Base-by-base conservation (phyloP, 352 stramenopile species). In the Aphanomyces euteiches region DNA sequence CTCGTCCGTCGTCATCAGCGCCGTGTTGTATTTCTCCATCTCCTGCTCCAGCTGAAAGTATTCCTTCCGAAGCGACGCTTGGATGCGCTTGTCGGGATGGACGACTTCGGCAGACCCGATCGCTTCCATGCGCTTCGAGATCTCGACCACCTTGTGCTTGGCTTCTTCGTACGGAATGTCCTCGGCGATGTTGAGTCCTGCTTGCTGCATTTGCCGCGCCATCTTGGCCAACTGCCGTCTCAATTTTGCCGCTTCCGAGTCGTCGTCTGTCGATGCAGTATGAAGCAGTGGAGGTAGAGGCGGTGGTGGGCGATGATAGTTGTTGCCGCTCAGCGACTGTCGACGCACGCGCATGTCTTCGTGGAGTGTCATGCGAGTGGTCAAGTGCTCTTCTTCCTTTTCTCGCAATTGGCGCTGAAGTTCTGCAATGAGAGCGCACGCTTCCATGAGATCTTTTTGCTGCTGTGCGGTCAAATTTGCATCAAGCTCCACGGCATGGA, bases 1-100 rank as follows among this genome's bases (percentile, higher is more conserved):
- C 74, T 97, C 90, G 67, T 97, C 90, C 7, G 85, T 89, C 73
- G 95, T 82, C 19, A 95, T 75, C n/a, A 97, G 78, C 50, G 90
- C 90, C 58, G 82, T 93, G 77, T 93, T 90, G 67, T 93, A 96
- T 58, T 90, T 88, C 70, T 96, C 88, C 87, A 97, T 96, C 39
- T 96, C 82, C 69, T 95, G 87, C 74, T 97, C 89, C 1, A 97
- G 79, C 57, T 84, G 77, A 61, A 90, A 96, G 65, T 95, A 95
- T 70, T 97, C 88, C 21, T 92, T 87, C 0, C 87, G 79, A 1
- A 89, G 76, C 17, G 56, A 54, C 21, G 79, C 79, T 41, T 66
- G 70, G 58, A 86, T 77, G 3, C 67, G 56, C 56, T 86, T 86
- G 57, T 87, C 76, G 10, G 79, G 61, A 19, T 80, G 50, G 8